A percentile compares a stretch with the other conserved stretches of the same genome.
phyloP scores from a whole-genome alignment of 352 stramenopile genomes.

The Globisporangium ultimum region DNA sequence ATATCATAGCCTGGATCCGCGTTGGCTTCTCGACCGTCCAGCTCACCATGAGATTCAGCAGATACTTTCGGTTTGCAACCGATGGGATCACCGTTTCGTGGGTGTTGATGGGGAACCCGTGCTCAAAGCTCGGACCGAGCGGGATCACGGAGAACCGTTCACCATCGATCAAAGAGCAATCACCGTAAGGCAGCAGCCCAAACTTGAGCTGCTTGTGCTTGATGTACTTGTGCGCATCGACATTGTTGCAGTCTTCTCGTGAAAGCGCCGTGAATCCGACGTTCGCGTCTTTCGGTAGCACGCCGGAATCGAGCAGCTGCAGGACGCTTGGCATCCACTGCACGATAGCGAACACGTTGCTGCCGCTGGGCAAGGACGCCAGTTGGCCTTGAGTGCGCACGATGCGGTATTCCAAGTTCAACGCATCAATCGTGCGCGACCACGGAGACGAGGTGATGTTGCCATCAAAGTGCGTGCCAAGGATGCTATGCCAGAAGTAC shows the following conservation, averaged over 20 bases:
- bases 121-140: constrained; percentile 56
- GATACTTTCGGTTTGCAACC: constrained; percentile 21
- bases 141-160: constrained; percentile 44
- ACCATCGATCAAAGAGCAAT: constrained; percentile 55
- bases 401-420: constrained; percentile 36
- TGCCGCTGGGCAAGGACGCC: constrained; percentile 20
- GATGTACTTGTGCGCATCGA: constrained; percentile 20
- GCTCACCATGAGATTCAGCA: constrained; percentile 68
- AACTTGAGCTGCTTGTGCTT: constrained; percentile 36
- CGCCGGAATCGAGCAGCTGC: constrained; percentile 14
- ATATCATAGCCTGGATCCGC: constrained; percentile 56
- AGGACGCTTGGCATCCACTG: constrained; percentile 30
- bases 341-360: constrained; percentile 37
- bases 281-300: constrained; percentile 18
- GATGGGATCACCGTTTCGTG: constrained; percentile 26
- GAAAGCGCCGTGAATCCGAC: constrained; percentile 46
- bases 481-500: constrained; percentile 57
- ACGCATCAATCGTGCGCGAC: constrained; percentile 21
- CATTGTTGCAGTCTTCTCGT: constrained; percentile 61
- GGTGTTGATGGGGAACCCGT: constrained; percentile 53
- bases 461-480: constrained; percentile 38
- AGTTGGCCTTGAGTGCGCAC: constrained; percentile 38
- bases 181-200: constrained; percentile 54
- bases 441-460: constrained; percentile 22
- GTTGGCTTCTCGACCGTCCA: constrained; percentile 65